These are phyloP conservation scores for Fallopia convolvulus DNA, from an alignment of 148 eudicot genomes.

Conservation along the genomic window DNA sequence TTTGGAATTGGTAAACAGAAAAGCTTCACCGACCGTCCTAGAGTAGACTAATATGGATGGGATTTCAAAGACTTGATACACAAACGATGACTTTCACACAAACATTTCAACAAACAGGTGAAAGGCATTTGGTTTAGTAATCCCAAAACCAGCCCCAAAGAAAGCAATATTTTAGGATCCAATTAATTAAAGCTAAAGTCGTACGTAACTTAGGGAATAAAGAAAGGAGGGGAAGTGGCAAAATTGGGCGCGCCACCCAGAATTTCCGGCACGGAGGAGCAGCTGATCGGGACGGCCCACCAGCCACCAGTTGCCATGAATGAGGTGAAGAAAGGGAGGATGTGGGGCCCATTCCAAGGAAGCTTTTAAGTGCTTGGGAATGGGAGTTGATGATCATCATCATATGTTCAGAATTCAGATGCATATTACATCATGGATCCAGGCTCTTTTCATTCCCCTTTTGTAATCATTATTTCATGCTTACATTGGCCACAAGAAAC, in stretches of 20 bases:
- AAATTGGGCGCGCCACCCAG: slow-evolving; percentile 1
- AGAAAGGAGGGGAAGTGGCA: background rate
- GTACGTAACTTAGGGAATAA: background rate
- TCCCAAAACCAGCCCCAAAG: background rate
- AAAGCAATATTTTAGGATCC: background rate
- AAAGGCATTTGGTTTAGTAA: background rate
- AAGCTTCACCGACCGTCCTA: background rate
- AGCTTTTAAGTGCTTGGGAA: background rate
- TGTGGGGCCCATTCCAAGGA: background rate
- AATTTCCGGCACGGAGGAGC: slow-evolving; percentile 1
- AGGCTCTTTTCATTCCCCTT: background rate
- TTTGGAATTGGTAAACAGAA: background rate
- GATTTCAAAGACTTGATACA: background rate
- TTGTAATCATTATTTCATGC: background rate
- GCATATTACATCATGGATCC: background rate
- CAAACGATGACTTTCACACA: background rate
- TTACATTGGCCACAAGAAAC: too few relatives aligned
- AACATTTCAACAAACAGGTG: slow-evolving; percentile 5
- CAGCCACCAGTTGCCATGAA: background rate
- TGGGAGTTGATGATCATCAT: background rate
- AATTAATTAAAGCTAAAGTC: background rate
- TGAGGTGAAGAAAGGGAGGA: background rate
- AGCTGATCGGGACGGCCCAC: background rate
- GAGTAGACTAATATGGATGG: background rate
- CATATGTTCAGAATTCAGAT: background rate